Evolutionary conservation across 176 grass and related monocot species (phyloP), one percentile per base, ranked within the genome.

Genomic region (Calamus simplicifolius): DNA sequence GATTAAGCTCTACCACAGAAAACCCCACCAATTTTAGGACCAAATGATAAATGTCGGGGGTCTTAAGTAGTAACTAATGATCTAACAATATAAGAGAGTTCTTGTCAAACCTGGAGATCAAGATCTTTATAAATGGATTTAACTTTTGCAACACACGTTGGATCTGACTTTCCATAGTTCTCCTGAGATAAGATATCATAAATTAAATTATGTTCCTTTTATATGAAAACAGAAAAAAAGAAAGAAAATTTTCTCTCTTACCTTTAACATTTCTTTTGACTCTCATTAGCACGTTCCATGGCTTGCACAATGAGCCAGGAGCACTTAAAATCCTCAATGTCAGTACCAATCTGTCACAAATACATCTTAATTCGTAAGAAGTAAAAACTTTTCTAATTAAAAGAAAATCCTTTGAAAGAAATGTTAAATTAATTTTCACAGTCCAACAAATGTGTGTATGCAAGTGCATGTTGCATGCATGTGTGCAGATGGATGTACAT

Each of bases 251-350:
- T 50, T n/a, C 56, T 18, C 2, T 72, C 79, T 82, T 89, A 98
- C 93, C 59, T 26, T 80, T 19, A 98, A 58, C 64, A 92, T 69
- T 35, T 8, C 67, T 80, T 82, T 72, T 98, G 93, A 62, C 29
- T 64, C 61, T 76, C 87, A 29, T 79, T 64, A 29, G 70, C 81
- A 76, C 25, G 84, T 17, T 89, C 73, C 48, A 98, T 84, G 70
- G 93, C 87, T 69, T 98, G 84, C 69, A 98, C 93, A 61, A 98
- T 81, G 28, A 98, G 74, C 93, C 93, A 98, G 29, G 93, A 97
- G 74, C 93, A 97, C 68, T 91, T 97, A 66, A 71, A 85, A 54
- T 98, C 93, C 73, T 98, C 81, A 75, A 98, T 98, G 48, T 98
- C 93, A 59, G 93, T 98, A 75, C 93, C 93, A 18, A 98, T 98